These are phyloP conservation scores for Skeletonema costatum DNA, from an alignment of 108 stramenopile species.

Conservation along the genomic window DNA sequence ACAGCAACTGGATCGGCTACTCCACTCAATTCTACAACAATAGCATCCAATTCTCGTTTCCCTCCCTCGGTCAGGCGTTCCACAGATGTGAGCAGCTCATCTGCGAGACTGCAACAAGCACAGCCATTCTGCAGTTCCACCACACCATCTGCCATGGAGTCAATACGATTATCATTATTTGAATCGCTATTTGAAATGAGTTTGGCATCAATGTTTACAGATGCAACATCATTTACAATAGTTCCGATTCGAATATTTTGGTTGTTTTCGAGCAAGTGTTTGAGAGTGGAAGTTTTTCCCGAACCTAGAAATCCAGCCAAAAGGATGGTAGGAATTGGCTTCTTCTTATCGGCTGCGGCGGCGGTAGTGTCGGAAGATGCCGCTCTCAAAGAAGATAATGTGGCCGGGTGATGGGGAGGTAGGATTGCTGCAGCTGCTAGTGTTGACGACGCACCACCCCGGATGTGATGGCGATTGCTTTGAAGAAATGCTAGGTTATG, in stretches of 20 bases:
- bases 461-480: neutral
- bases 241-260: slow-evolving; percentile 79
- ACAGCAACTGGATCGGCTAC: slow-evolving; percentile 94
- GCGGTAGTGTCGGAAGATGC: neutral
- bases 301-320: slow-evolving; percentile 93
- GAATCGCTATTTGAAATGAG: slow-evolving; percentile 55
- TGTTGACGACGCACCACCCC: neutral
- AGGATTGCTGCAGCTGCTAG: neutral
- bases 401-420: neutral
- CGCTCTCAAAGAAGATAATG: neutral
- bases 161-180: neutral
- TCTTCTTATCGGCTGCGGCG: neutral
- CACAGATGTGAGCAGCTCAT: slow-evolving; percentile 82
- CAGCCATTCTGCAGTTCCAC: slow-evolving; percentile 94
- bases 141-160: slow-evolving; percentile 28
- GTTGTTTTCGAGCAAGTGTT: slow-evolving; percentile 83
- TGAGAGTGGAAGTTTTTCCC: slow-evolving; percentile 94
- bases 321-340: slow-evolving; percentile 82
- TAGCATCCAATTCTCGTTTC: slow-evolving; percentile 74
- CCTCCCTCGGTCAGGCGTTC: slow-evolving; percentile 45
- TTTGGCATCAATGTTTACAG: slow-evolving; percentile 98
- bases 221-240: slow-evolving; percentile 97
- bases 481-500: neutral
- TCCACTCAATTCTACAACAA: slow-evolving; percentile 94
- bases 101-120: slow-evolving; percentile 91